A percentile compares a stretch with the other conserved stretches of the same genome.
These are phyloP conservation scores for Cryptococcus wingfieldii DNA, from an alignment of 1,284 basidiomycete genomes.

Conservation along the genomic window DNA sequence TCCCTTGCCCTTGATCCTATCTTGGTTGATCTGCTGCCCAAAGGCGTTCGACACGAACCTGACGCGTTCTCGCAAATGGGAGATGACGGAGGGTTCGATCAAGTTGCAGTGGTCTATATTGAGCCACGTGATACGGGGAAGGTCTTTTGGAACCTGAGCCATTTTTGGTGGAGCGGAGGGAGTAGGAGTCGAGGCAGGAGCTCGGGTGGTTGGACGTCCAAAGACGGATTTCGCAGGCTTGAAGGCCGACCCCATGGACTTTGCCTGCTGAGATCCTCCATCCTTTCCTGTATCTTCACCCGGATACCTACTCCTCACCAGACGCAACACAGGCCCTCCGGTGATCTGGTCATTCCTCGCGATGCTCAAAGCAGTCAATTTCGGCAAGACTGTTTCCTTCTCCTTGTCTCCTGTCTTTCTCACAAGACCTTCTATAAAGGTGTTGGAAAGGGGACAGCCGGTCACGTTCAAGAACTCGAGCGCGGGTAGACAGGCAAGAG, in stretches of 20 bases:
- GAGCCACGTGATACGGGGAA: slow-evolving; percentile 31
- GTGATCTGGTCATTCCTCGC: slow-evolving; percentile 21
- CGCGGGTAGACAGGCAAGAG: slow-evolving; percentile 6
- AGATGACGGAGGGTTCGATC: slow-evolving; percentile 18
- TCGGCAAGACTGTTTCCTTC: slow-evolving; percentile 21
- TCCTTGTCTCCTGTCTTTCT: slow-evolving; percentile 6
- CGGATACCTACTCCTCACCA: slow-evolving; percentile 15
- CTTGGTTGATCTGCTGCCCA: slow-evolving; percentile 7
- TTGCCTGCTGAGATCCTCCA: neutral
- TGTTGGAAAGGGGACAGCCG: slow-evolving; percentile 18
- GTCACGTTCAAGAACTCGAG: slow-evolving; percentile 34
- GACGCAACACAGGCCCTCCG: slow-evolving; percentile 17
- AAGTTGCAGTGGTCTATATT: slow-evolving; percentile 35
- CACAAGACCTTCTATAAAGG: slow-evolving; percentile 25
- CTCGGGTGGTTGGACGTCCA: neutral
- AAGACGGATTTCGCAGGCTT: neutral
- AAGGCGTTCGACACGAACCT: slow-evolving; percentile 19
- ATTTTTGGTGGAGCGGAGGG: neutral
- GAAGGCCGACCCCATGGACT: neutral
- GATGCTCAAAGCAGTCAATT: slow-evolving; percentile 29
- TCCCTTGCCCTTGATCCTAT: slow-evolving; percentile 30
- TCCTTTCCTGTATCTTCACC: neutral
- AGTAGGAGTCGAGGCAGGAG: neutral
- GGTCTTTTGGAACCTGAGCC: neutral
- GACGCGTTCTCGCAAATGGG: slow-evolving; percentile 17